A percentile compares a stretch with the other conserved stretches of the same genome.
These are phyloP conservation scores for Penicillium paxilli DNA, from an alignment of 495 filamentous ascomycete genomes.

Conservation along the genomic window DNA sequence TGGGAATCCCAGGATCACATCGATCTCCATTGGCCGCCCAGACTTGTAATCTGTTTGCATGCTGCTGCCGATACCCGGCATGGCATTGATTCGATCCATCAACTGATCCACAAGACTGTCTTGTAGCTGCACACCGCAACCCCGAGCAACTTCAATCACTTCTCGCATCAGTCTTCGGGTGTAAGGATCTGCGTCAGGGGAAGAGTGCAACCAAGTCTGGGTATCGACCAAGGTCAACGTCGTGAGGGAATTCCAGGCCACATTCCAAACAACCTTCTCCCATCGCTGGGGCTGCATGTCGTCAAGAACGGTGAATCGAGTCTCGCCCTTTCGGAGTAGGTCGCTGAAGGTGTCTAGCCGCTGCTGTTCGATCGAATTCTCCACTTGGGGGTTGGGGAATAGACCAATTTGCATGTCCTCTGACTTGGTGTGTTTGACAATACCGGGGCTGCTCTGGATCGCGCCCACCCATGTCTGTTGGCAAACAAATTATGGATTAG, in stretches of 20 bases:
- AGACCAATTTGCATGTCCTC: constrained; percentile 49
- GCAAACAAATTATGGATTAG: neutral
- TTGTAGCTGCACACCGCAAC: constrained; percentile 39
- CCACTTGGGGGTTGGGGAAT: constrained; percentile 37
- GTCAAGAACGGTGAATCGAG: constrained; percentile 36
- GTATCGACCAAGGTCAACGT: constrained; percentile 52
- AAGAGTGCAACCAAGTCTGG: constrained; percentile 45
- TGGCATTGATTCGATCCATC: constrained; percentile 40
- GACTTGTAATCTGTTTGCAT: constrained; percentile 55
- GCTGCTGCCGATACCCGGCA: constrained; percentile 49
- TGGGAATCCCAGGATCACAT: constrained; percentile 56
- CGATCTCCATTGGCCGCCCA: constrained; percentile 53
- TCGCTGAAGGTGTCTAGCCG: constrained; percentile 39
- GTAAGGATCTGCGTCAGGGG: constrained; percentile 39
- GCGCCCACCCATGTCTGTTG: constrained; percentile 52
- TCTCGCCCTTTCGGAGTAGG: constrained; percentile 38
- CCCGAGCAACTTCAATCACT: constrained; percentile 47
- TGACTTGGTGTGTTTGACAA: constrained; percentile 44
- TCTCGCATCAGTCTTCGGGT: constrained; percentile 48
- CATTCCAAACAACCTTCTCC: constrained; percentile 59
- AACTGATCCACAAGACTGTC: constrained; percentile 40
- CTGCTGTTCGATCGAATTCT: constrained; percentile 18
- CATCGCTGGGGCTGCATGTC: constrained; percentile 51
- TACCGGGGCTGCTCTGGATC: constrained; percentile 43
- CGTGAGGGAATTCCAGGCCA: constrained; percentile 54